Conservation (phyloP, 768 basidiomycete species). For the Mycena floridula region DNA sequence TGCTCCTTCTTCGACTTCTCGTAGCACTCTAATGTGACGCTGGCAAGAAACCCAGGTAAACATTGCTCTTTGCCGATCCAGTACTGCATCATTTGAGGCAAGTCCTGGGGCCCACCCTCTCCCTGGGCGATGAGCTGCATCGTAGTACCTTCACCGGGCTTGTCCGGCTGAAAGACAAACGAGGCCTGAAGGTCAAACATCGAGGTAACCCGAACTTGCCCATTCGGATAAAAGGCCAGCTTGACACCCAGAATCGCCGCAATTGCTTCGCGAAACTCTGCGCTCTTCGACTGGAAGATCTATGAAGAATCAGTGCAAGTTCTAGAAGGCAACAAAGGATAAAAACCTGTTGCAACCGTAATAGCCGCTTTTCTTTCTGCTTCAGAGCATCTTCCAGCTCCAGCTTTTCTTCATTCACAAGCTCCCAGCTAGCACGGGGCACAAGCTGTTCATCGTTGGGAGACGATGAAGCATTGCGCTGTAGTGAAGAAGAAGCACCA, state of each 20-base stretch:
- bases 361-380: conserved; percentile 77
- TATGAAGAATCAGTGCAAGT: conserved; percentile 20
- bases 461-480: too few relatives aligned
- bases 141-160: conserved; percentile 27
- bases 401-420: conserved; percentile 59
- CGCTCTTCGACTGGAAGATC: conserved; percentile 80
- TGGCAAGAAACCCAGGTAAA: conserved; percentile 85
- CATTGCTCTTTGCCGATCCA: conserved; percentile 86
- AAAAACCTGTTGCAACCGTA: conserved; percentile 74
- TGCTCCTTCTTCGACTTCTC: conserved; percentile 59
- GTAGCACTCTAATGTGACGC: conserved; percentile 83
- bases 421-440: conserved; percentile 76
- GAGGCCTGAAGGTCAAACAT: conserved; percentile 82
- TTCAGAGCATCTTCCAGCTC: conserved; percentile 58
- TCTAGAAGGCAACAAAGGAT: neutral
- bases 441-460: conserved; percentile 38
- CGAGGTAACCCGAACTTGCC: conserved; percentile 85
- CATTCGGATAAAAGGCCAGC: conserved; percentile 86
- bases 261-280: conserved; percentile 90
- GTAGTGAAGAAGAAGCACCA: conserved; percentile 18
- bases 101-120: conserved; percentile 67
- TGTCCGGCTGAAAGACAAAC: conserved; percentile 76
- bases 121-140: conserved; percentile 76
- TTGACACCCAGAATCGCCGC: conserved; percentile 87
- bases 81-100: conserved; percentile 71